Base-by-base conservation (phyloP, 2,329 filamentous ascomycete species). In the Cercospora sp. region DNA sequence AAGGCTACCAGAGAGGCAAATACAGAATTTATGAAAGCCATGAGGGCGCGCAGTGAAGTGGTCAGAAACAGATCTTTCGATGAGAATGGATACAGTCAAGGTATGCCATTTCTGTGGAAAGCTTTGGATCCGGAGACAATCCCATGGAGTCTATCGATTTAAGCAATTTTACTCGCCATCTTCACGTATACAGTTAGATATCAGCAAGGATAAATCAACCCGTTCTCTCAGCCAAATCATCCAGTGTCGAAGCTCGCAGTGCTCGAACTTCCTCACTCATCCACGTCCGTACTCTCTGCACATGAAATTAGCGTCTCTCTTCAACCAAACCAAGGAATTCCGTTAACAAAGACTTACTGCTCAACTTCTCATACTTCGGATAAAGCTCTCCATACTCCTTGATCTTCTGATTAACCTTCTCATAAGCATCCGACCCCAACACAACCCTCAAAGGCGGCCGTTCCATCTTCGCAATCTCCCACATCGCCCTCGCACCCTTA, bases 351-450 rank as follows among this genome's bases (percentile, higher is more conserved):
- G 12, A 58, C 62, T 64, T 64, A 64, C 62, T 64, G 62, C 62
- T 64, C 51, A 64, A 42, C 63, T 65, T 55, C 75, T 86, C 82
- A 75, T 83, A 86, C 60, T 82, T 83, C 7, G 82, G 78, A n/a
- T 84, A 81, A 5, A 83, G 82, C 69, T 84, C 80, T 33, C 78
- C 65, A 60, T 85, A 85, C 12, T 77, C 76, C 53, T 87, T 82
- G 23, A 87, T 79, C 77, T 87, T 88, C 0, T 76, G 73, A 70
- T 79, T 83, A 23, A 88, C 82, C 4, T 70, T 78, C 1, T 74
- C 72, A 74, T 84, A 87, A 0, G 84, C 84, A 76, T 88, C 86
- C 0, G 80, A 84, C 0, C 86, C 86, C 10, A 88, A 78, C 0
- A 85, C 80, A 13, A 85, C 81, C 31, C 86, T 78, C 7, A 88